Percentiles rank a stretch among this genome's conserved stretches.
Evolutionary conservation across 805 yeast species (phyloP).

Genomic region (Ogataea pini): DNA sequence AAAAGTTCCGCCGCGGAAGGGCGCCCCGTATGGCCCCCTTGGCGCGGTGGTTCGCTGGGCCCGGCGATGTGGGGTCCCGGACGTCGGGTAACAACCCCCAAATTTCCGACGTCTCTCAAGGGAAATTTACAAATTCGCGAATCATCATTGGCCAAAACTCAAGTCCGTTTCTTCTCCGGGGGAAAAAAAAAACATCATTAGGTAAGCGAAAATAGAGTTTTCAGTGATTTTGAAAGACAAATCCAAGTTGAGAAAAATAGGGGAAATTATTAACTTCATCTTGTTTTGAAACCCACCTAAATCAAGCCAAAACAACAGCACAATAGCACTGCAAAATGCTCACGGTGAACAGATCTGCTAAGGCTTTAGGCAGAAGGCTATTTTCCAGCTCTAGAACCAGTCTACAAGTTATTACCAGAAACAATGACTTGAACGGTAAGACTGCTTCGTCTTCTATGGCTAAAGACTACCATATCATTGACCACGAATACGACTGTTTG

Average conservation of each 20-base stretch:
- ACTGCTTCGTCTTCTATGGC: slow-evolving; percentile 55
- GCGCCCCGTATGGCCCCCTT: background rate
- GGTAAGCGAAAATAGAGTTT: background rate
- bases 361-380: slow-evolving; percentile 23
- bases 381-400: slow-evolving; percentile 32
- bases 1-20: background rate
- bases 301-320: slow-evolving; percentile 1
- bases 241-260: background rate
- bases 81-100: slow-evolving; percentile 8
- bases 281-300: background rate
- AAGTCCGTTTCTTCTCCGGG: slow-evolving; percentile 21
- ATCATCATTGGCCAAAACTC: slow-evolving; percentile 15
- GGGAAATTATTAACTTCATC: background rate
- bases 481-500: slow-evolving; percentile 97
- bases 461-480: slow-evolving; percentile 85
- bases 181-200: background rate
- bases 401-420: slow-evolving; percentile 38
- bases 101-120: slow-evolving; percentile 3
- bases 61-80: too few species aligned
- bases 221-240: slow-evolving; percentile 1
- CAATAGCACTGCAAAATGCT: slow-evolving; percentile 21
- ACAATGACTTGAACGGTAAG: slow-evolving; percentile 47
- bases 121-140: slow-evolving; percentile 17
- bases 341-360: slow-evolving; percentile 25
- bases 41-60: too few species aligned